Evolutionary conservation across 306 rosid species (phyloP), one percentile per base, ranked within the genome.

Genomic region (Pterocarpus macrocarpus): DNA sequence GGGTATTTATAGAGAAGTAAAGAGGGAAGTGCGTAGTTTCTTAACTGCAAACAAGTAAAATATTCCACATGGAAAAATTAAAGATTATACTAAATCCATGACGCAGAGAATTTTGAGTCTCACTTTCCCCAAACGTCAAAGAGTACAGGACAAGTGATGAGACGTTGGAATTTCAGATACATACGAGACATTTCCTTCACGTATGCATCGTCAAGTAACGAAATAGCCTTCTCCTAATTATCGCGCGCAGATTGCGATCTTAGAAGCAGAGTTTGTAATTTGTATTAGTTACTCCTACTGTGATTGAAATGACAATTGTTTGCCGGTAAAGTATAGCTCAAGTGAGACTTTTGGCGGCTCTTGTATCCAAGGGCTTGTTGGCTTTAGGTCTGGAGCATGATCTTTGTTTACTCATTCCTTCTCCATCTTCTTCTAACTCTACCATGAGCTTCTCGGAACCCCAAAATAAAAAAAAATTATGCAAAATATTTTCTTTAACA

Each of bases 1-100:
- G 55, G 84, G 80, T 75, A 86, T 86, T 79, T 86, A 86, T 86
- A 86, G 80, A 79, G 49, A 75, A 36, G 4, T n/a, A 12, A 16
- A 33, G 56, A 8, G 56, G 47, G 45, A 4, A 45, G 11, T 36
- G 72, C 67, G 5, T 30, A 10, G 65, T 17, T 67, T 66, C 9
- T 57, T 30, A 53, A 73, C 38, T 62, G 22, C 44, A 38, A 41
- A 76, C 15, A 8, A 10, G 50, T 73, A 57, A 68, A 78, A 14
- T 84, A 84, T 74, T 61, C 59, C 34, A 69, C 65, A 6, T 64
- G 87, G 71, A 52, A 14, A 22, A 3, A 64, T 33, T 12, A 10
- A 30, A 85, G 56, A 44, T 64, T 75, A 49, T 79, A 44, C 32
- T 75, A 38, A 38, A 45, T 14, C 56, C 35, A 39, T 28, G 8